Evolutionary conservation across 345 rosid species (phyloP), one percentile per base, ranked within the genome.

Genomic region (Barbarea vulgaris): DNA sequence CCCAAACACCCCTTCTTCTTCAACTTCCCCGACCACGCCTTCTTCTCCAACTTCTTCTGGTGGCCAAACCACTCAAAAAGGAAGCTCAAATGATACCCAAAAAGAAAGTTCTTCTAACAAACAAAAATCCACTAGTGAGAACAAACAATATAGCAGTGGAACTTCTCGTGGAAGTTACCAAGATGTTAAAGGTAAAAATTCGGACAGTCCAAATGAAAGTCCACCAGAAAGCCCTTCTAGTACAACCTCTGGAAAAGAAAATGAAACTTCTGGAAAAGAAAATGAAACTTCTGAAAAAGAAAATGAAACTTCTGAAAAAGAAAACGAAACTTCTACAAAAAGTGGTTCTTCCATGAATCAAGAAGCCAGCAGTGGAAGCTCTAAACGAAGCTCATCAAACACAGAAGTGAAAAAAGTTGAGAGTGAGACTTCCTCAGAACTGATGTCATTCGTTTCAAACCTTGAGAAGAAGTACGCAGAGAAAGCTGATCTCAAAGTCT

Each of bases 401-500:
- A 30, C 75, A 37, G 27, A 70, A 22, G 53, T 57, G 27, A 64
- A 70, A 48, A 51, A 56, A 37, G 48, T 77, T 14, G 81, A 77
- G 59, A 70, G 10, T 12, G 33, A 70, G 13, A 77, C 76, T 34
- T 44, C 76, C 0, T 10, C 56, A 11, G 76, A 77, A 64, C 54
- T 71, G 1, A 77, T 57, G 77, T 30, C 67, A 13, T 77, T 77
- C 34, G 70, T 77, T 19, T 25, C 67, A 0, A 27, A 17, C 2
- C 72, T 77, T 14, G 81, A 77, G 72, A 64, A 77, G 77, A 77
- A 71, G 62, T 65, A 70, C 18, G 13, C 68, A 11, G 9, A 2
- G 8, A 77, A 57, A n/a, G 2, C 59, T 37, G 81, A 77, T 30
- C 75, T 77, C 50, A 71, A 50, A 34, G 53, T 14, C 37, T 77